A percentile compares a stretch with the other conserved stretches of the same genome.
Conservation (phyloP, 1,284 basidiomycete genomes). For the Paramarasmius palmivorus region DNA sequence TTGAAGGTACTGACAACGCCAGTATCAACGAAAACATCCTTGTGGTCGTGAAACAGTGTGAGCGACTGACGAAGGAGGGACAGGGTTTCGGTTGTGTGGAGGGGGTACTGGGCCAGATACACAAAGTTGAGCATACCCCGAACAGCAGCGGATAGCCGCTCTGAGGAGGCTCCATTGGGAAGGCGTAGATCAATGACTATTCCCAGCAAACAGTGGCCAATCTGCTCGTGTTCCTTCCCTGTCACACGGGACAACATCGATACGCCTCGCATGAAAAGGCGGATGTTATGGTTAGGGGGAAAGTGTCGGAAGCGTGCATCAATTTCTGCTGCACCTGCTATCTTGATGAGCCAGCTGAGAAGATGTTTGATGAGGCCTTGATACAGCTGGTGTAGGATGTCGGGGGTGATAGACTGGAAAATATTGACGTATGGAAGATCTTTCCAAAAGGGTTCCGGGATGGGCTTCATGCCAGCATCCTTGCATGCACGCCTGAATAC, state of each 20-base stretch:
- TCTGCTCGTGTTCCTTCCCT: background rate
- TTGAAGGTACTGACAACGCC: background rate
- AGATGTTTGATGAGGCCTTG: background rate
- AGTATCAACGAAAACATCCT: background rate
- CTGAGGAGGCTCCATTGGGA: background rate
- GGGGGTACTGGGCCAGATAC: constrained; percentile 1
- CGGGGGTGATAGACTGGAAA: background rate
- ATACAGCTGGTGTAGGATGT: background rate
- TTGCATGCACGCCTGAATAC: background rate
- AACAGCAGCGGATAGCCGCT: background rate
- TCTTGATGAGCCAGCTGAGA: background rate
- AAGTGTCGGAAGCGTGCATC: constrained; percentile 1
- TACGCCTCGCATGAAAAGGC: background rate
- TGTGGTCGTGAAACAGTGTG: background rate
- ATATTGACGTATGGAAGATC: background rate
- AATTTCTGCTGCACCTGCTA: background rate
- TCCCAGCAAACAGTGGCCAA: background rate
- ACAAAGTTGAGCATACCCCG: background rate
- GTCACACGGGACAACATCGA: background rate
- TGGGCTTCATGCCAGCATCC: background rate
- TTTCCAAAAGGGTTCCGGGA: background rate
- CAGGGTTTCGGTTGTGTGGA: constrained; percentile 18
- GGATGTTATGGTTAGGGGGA: constrained; percentile 1
- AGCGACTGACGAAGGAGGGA: constrained; percentile 13
- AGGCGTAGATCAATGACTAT: background rate